These are phyloP conservation scores for Ceratocystiopsis minuta DNA, from an alignment of 2,329 filamentous ascomycete species.

Conservation along the genomic window DNA sequence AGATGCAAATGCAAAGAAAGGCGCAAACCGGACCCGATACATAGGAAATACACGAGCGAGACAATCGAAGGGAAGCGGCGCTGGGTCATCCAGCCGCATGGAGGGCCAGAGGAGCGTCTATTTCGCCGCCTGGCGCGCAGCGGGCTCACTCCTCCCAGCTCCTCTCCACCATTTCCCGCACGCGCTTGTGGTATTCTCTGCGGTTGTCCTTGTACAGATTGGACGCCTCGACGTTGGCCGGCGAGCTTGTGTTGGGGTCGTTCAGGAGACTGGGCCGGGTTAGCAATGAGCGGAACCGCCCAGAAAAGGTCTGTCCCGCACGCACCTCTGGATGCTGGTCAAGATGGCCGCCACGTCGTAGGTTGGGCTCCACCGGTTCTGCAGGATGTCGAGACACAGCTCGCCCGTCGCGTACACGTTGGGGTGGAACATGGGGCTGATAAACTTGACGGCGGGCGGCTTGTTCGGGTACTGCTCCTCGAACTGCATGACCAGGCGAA, in stretches of 20 bases:
- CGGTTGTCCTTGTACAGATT: constrained; percentile 98
- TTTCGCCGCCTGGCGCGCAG: neutral
- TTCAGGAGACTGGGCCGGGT: constrained; percentile 64
- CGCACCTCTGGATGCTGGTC: constrained; percentile 89
- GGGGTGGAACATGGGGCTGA: constrained; percentile 97
- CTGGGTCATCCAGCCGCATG: too few relatives aligned
- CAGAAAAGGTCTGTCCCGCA: neutral
- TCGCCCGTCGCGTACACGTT: constrained; percentile 97
- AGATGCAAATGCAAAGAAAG: too few relatives aligned
- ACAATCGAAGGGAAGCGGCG: too few relatives aligned
- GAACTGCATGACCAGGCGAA: constrained; percentile 95
- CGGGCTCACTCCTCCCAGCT: constrained; percentile 77
- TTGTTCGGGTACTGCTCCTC: constrained; percentile 99
- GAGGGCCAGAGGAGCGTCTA: too few relatives aligned
- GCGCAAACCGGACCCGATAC: too few relatives aligned
- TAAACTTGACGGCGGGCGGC: constrained; percentile 93
- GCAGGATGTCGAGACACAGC: constrained; percentile 87
- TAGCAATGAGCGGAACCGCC: neutral
- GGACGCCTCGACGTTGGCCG: constrained; percentile 92
- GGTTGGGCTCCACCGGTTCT: constrained; percentile 96
- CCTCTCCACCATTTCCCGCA: constrained; percentile 94
- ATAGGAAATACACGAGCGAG: too few relatives aligned
- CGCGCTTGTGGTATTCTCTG: constrained; percentile 88
- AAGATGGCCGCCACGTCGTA: constrained; percentile 95
- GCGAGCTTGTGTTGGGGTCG: constrained; percentile 95